Evolutionary conservation across 139 green algal species (phyloP), one percentile per base, ranked within the genome.

Genomic region (Chlorella sp.): DNA sequence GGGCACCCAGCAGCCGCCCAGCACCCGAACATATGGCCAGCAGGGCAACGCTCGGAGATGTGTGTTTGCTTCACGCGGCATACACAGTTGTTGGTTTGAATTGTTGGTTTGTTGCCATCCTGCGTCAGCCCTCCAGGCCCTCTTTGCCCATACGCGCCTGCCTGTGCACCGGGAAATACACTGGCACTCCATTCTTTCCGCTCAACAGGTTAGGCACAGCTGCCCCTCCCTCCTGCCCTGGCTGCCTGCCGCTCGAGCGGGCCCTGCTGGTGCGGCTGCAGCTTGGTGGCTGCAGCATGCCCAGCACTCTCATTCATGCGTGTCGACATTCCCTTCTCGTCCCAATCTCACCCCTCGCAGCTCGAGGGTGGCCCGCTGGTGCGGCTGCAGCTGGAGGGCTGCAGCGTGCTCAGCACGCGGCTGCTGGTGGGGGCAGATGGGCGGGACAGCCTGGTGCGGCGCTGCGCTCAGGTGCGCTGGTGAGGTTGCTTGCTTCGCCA

Each of bases 401-500:
- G 92, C 30, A 30, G 66, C 60, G 81, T 32, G 22, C 24, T 93
- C 32, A 71, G 76, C 7, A 88, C 92, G 11, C 83, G 91, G 28
- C 91, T 95, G 78, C 93, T 98, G n/a, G 95, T 98, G 64, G 96
- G 92, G 1, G 96, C 96, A 5, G 96, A 98, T 86, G 96, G 96
- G 0, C 92, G 90, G 11, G 79, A 68, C 68, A 96, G 93, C 24
- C 89, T 75, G 0, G 86, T 96, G 37, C 91, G 96, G 48, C 19
- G 83, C n/a, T 85, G 57, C 86, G 92, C 95, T 34, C 94, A 94
- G 16, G 90, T 97, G 53, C 81, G 94, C 30, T 30, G 3, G 16
- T 28, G 7, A 7, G 28, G 80, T 2, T 71, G 40, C 71, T 42
- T 42, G 32, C 21, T n/a, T n/a, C n/a, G n/a, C n/a, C n/a, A n/a